Base-by-base conservation (phyloP, 352 stramenopile genomes). In the Phytophthora cactorum region DNA sequence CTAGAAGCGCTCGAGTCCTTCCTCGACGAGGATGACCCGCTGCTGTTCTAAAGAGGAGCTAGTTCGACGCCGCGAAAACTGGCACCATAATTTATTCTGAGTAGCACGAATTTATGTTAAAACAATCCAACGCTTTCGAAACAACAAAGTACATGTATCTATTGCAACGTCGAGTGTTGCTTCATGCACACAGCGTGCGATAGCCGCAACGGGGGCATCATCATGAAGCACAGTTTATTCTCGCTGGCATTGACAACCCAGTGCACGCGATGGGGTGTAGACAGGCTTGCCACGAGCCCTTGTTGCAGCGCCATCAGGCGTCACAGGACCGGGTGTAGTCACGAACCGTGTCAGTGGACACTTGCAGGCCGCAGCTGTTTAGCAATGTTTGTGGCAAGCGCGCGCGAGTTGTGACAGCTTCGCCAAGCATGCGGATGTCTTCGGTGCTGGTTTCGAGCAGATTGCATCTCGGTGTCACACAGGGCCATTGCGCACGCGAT, bases 1-100 rank as follows among this genome's bases (percentile, higher is more conserved):
- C 68, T 84, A 10, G 76, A 84, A 36, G 67, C 59, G 34, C 73
- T 84, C 50, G 66, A 68, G 51, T 74, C 66, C 6, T 63, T 84
- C 43, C 67, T 84, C 0, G 66, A 82, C 32, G 76, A 79, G 52
- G 59, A 69, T 25, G 73, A 70, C 34, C 66, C 63, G 25, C 49
- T 55, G 11, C 58, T 49, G 52, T 46, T 59, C 22, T 77, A 71
- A 46, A 60, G 28, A 58, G 55, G 34, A 47, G 43, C 28, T 31
- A 46, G 51, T 41, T 70, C 41, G 25, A 64, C 25, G 43, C 43
- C 31, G 55, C 31, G 47, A 38, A 29, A 38, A 43, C n/a, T 31
- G 38, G n/a, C 29, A 44, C 7, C 57, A 15, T 77, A 72, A 62
- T 70, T 73, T 77, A 77, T 77, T 63, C 11, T 52, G 43, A 60